Conservation (phyloP, 2,329 filamentous ascomycete genomes). For the Neurospora sp. region DNA sequence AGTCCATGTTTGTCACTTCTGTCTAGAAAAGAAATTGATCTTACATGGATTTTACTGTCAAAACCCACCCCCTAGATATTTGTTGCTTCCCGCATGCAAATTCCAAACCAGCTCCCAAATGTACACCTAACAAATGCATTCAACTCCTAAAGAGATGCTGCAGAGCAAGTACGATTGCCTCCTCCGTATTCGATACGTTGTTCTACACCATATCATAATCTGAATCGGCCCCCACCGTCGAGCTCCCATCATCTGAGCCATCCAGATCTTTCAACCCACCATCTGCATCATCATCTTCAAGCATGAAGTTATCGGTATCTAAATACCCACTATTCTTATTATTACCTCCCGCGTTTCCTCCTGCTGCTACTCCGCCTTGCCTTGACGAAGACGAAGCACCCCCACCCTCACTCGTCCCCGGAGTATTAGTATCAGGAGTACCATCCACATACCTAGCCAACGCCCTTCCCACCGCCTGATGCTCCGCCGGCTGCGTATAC, state of each 20-base stretch:
- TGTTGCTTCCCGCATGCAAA: not conserved
- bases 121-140: not conserved
- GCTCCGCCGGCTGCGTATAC: slow-evolving; percentile 23
- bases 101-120: not conserved
- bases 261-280: not conserved
- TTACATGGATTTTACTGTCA: too few relatives aligned
- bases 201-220: not conserved
- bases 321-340: not conserved
- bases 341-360: slow-evolving; percentile 1
- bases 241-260: slow-evolving; percentile 13
- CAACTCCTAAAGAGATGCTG: not conserved
- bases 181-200: not conserved
- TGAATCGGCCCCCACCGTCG: slow-evolving; percentile 8
- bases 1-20: too few relatives aligned
- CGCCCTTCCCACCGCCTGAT: slow-evolving; percentile 16
- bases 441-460: slow-evolving; percentile 13
- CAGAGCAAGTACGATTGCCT: not conserved
- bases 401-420: not conserved
- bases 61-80: too few relatives aligned
- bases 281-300: slow-evolving; percentile 9
- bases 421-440: not conserved
- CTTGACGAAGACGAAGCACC: not conserved
- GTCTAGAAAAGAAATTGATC: too few relatives aligned
- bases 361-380: not conserved
- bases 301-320: slow-evolving; percentile 1